These are phyloP conservation scores for Eucalyptus marginata DNA, from an alignment of 345 rosid genomes.

Conservation along the genomic window DNA sequence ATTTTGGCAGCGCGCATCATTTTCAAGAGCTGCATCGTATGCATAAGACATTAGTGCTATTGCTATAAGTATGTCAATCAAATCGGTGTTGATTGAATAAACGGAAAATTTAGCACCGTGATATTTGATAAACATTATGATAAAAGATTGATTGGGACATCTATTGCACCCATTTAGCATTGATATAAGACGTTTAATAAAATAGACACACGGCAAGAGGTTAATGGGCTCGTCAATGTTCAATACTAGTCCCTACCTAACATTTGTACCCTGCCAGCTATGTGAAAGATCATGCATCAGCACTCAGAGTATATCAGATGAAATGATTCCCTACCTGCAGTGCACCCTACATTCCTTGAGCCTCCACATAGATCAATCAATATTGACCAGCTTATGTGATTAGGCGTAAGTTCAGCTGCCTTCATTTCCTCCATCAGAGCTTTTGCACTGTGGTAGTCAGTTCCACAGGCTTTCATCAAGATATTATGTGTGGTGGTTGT, in stretches of 20 bases:
- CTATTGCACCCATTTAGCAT: neutral
- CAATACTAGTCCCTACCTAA: neutral
- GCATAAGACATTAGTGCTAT: neutral
- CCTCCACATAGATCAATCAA: slow-evolving; percentile 69
- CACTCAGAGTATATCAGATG: neutral
- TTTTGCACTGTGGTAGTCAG: slow-evolving; percentile 55
- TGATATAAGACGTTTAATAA: neutral
- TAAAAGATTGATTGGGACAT: neutral
- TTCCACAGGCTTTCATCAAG: slow-evolving; percentile 81
- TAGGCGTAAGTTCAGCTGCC: slow-evolving; percentile 54
- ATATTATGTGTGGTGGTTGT: slow-evolving; percentile 60
- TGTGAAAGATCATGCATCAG: neutral
- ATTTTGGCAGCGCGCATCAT: slow-evolving; percentile 53
- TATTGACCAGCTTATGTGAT: slow-evolving; percentile 79
- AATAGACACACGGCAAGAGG: neutral
- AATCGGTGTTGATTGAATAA: neutral
- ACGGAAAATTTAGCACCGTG: neutral
- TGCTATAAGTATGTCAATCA: neutral
- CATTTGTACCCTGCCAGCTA: neutral
- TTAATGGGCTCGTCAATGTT: neutral
- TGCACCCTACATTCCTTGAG: slow-evolving; percentile 63
- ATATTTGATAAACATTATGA: neutral
- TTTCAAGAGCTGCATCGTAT: slow-evolving; percentile 68
- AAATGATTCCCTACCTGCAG: slow-evolving; percentile 35
- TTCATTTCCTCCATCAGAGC: slow-evolving; percentile 76